phyloP scores from a whole-genome alignment of 805 yeast species.

The Candida quercuum region DNA sequence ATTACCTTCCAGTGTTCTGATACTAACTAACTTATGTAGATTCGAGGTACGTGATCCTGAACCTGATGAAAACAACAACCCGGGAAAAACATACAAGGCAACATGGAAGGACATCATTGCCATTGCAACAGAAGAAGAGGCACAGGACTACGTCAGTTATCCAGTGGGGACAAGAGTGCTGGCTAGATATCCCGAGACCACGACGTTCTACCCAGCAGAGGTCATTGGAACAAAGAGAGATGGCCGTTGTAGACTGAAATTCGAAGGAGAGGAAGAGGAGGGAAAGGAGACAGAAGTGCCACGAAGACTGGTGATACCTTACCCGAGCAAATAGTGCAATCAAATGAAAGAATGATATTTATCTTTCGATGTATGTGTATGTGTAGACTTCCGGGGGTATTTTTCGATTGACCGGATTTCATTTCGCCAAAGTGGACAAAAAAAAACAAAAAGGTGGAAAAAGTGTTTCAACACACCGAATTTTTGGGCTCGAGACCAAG shows the following conservation, averaged over 20 bases:
- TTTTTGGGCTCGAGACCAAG: too few relatives aligned
- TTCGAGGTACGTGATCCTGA: conserved; percentile 97
- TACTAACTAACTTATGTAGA: conserved; percentile 24
- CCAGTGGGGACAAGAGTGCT: conserved; percentile 78
- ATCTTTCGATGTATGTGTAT: too few relatives aligned
- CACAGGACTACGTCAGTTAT: conserved; percentile 41
- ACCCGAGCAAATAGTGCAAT: conserved; percentile 34
- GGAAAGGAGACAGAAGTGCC: conserved; percentile 93
- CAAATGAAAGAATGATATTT: too few relatives aligned
- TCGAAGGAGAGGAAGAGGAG: conserved; percentile 96
- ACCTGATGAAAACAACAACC: conserved; percentile 88
- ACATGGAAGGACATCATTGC: conserved; percentile 73
- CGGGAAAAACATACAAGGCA: conserved; percentile 82
- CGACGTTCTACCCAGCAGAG: conserved; percentile 93
- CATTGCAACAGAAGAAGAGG: conserved; percentile 53
- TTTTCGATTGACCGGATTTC: background rate
- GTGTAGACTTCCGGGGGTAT: background rate
- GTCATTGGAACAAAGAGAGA: conserved; percentile 74
- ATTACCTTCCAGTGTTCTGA: background rate
- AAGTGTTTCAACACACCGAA: too few relatives aligned
- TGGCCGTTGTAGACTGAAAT: conserved; percentile 71
- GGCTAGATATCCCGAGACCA: conserved; percentile 95
- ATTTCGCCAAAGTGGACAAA: too few relatives aligned
- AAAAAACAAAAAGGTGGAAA: background rate
- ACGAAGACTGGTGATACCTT: conserved; percentile 76